phyloP scores from a whole-genome alignment of 306 rosid species.

The Sicyos baderoa region DNA sequence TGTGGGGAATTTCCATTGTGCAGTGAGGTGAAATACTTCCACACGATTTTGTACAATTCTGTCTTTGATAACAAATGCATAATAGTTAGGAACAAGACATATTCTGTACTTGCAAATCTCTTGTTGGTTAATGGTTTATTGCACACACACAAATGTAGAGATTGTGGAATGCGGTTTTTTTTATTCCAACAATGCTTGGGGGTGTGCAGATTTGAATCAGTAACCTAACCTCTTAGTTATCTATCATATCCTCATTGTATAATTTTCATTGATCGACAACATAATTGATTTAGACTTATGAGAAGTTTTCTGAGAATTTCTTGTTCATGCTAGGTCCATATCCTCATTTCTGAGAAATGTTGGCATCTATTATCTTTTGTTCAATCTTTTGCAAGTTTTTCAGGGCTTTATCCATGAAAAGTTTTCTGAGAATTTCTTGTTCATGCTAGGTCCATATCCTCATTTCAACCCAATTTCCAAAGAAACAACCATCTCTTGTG shows the following conservation, averaged over 20 bases:
- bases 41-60: neutral
- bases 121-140: neutral
- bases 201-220: too few relatives aligned
- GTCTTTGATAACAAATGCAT: neutral
- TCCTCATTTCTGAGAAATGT: slow-evolving; percentile 47
- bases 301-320: slow-evolving; percentile 11
- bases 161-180: too few relatives aligned
- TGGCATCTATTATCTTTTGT: neutral
- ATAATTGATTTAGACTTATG: neutral
- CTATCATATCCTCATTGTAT: neutral
- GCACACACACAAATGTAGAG: neutral
- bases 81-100: neutral
- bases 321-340: slow-evolving; percentile 49
- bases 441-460: slow-evolving; percentile 51
- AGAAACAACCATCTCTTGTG: slow-evolving; percentile 63
- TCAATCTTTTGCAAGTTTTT: neutral
- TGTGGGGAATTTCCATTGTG: too few relatives aligned
- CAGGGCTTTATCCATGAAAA: neutral
- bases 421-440: slow-evolving; percentile 17
- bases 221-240: too few relatives aligned
- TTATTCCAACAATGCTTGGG: too few relatives aligned
- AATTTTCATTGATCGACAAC: neutral
- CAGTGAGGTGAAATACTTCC: neutral
- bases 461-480: slow-evolving; percentile 84
- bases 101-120: slow-evolving; percentile 1